A percentile compares a stretch with the other conserved stretches of the same genome.
Conservation (phyloP, 2,329 filamentous ascomycete genomes). For the Pestalotiopsis sp. region DNA sequence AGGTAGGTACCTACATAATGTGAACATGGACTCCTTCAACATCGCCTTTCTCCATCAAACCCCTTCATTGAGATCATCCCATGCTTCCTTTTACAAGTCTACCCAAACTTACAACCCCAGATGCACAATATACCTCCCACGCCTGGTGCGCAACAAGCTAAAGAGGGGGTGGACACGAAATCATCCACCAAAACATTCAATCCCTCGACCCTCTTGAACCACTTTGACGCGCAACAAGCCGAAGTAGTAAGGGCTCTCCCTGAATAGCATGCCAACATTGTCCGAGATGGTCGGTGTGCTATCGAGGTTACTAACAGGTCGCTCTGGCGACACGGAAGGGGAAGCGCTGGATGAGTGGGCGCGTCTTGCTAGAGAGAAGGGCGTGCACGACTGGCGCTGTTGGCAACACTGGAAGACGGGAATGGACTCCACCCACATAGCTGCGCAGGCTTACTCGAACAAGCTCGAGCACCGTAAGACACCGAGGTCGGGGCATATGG, state of each 20-base stretch:
- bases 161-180: background rate
- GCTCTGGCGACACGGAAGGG: background rate
- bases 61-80: background rate
- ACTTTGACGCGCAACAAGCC: background rate
- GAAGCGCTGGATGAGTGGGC: background rate
- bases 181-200: background rate
- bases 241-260: background rate
- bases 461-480: background rate
- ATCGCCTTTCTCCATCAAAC: background rate
- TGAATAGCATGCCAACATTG: background rate
- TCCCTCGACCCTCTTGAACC: background rate
- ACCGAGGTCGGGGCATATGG: background rate
- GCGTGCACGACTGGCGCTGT: background rate
- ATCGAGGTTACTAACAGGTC: no score
- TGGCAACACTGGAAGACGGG: background rate
- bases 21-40: background rate
- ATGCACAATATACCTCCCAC: background rate
- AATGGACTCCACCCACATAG: background rate
- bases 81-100: background rate
- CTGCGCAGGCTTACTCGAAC: background rate
- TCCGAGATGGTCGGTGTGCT: background rate
- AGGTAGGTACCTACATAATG: background rate
- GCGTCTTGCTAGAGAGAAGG: background rate
- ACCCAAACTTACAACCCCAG: background rate
- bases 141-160: background rate